Percentiles rank a stretch among this genome's conserved stretches.
phyloP scores from a whole-genome alignment of 306 rosid species.

The Trichosanthes truncata region DNA sequence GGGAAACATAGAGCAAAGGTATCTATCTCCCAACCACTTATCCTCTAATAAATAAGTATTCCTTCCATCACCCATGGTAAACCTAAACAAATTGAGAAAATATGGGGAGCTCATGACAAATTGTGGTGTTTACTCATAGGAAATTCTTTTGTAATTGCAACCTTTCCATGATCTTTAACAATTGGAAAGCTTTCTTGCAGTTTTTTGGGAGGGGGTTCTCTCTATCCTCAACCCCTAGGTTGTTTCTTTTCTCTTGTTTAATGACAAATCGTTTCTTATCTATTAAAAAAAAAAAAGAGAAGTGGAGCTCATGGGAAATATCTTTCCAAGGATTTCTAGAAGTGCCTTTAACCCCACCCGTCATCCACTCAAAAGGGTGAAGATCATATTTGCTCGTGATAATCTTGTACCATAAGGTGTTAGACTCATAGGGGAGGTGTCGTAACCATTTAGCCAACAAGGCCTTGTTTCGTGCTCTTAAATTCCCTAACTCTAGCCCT shows the following conservation, averaged over 20 bases:
- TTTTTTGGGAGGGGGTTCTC: too few relatives aligned
- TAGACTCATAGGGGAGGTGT: too few relatives aligned
- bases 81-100: neutral
- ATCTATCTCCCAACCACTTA: neutral
- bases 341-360: neutral
- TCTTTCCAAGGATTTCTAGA: neutral
- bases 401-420: neutral
- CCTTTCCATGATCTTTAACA: too few relatives aligned
- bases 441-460: too few relatives aligned
- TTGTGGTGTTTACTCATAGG: too few relatives aligned
- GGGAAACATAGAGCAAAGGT: neutral
- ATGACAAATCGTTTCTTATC: neutral
- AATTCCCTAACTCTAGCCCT: too few relatives aligned
- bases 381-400: neutral
- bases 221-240: too few relatives aligned
- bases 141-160: too few relatives aligned
- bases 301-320: neutral
- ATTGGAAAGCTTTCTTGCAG: too few relatives aligned
- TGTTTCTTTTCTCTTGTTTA: too few relatives aligned
- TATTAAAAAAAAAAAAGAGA: neutral
- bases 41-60: neutral
- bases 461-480: too few relatives aligned
- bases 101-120: too few relatives aligned
- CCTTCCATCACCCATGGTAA: neutral
- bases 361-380: neutral